Base-by-base conservation (phyloP, 106 monocot species). In the Acorus gramineus region DNA sequence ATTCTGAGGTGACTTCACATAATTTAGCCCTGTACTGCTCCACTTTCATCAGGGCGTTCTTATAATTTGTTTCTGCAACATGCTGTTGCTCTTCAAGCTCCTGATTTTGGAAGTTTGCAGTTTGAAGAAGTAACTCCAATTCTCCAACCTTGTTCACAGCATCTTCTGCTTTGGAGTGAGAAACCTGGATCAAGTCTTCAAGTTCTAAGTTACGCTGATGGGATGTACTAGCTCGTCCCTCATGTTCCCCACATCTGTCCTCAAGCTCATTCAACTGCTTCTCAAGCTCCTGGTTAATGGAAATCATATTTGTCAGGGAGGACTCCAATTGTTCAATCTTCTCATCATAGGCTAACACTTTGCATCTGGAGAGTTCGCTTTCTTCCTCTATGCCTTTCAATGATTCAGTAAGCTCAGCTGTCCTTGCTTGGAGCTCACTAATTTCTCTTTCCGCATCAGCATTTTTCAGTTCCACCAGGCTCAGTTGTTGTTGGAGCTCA, bases 401-500 rank as follows among this genome's bases (percentile, higher is more conserved):
- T 53, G 63, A 60, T 59, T 55, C 56, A 44, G 69, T 71, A 12
- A 86, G 72, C 58, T 85, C 82, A 54, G 66, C 61, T 67, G 53
- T 71, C 71, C 85, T 86, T 47, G 69, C 79, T 8, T 62, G 59
- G 49, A 85, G 73, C 11, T 66, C 67, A 61, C 77, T 71, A 44
- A 81, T 60, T 56, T 87, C 80, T 58, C 44, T 63, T 52, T 87
- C 80, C 52, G 70, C 66, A 50, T 82, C 80, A 49, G 14, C 52
- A 71, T 11, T 67, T 56, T 78, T 87, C 13, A 76, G 55, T 54
- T 80, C 87, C 53, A 72, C 52, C 13, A 73, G 14, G 57, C 73
- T 68, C 42, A 87, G 14, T 61, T 87, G 74, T 66, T 84, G 71
- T 71, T 85, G 74, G 64, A 90, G 73, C 71, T 90, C 80, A 28